Percentiles rank a stretch among this genome's conserved stretches.
Evolutionary conservation across 2,329 filamentous ascomycete species (phyloP).

Genomic region (Penicillium sp.): DNA sequence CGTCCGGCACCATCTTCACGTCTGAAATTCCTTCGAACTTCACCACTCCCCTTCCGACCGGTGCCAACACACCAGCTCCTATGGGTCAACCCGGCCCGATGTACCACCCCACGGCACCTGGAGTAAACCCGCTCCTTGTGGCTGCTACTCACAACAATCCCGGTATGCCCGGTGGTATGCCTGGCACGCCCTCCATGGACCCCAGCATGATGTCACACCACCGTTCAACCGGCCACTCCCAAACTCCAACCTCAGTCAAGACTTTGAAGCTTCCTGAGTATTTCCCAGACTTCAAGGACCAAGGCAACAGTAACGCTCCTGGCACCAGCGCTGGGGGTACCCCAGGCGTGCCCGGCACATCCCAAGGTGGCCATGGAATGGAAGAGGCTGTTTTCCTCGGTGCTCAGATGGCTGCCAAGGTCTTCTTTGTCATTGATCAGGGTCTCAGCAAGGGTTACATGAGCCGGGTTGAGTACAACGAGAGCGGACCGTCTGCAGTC

Average conservation of each 20-base stretch:
- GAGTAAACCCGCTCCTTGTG: slow-evolving; percentile 86
- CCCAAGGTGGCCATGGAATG: slow-evolving; percentile 46
- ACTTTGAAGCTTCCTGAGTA: slow-evolving; percentile 75
- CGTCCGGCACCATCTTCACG: slow-evolving; percentile 93
- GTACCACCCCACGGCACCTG: slow-evolving; percentile 56
- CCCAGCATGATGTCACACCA: slow-evolving; percentile 43
- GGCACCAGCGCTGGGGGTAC: slow-evolving; percentile 35
- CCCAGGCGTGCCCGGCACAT: slow-evolving; percentile 35
- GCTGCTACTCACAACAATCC: slow-evolving; percentile 67
- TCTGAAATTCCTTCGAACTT: slow-evolving; percentile 93
- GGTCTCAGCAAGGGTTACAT: slow-evolving; percentile 67
- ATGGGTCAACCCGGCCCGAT: slow-evolving; percentile 48
- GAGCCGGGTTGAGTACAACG: slow-evolving; percentile 66
- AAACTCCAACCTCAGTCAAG: slow-evolving; percentile 83
- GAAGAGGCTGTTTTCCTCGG: slow-evolving; percentile 87
- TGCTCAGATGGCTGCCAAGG: slow-evolving; percentile 78
- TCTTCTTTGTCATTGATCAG: slow-evolving; percentile 67
- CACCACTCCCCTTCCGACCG: slow-evolving; percentile 84
- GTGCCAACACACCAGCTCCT: slow-evolving; percentile 72
- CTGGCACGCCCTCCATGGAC: slow-evolving; percentile 38
- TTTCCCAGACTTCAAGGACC: slow-evolving; percentile 85
- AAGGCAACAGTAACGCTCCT: slow-evolving; percentile 42
- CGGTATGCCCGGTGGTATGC: slow-evolving; percentile 36
- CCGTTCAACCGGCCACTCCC: slow-evolving; percentile 61
- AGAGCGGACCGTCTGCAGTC: slow-evolving; percentile 62